Conservation (phyloP, 805 yeast species). For the Saturnispora dispora region DNA sequence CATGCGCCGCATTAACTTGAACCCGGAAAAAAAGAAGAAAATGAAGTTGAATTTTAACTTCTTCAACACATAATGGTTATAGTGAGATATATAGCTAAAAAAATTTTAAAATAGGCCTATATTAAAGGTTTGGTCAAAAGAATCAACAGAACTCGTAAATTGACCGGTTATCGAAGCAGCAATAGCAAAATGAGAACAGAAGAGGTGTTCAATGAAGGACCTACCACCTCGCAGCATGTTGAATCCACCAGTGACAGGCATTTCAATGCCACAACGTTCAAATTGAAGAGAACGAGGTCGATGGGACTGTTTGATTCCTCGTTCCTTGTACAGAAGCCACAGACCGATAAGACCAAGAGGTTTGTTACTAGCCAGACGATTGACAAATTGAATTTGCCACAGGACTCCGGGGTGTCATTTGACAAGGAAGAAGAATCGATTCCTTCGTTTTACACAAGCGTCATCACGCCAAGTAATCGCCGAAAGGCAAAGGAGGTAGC, state of each 20-base stretch:
- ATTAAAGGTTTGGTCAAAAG: not conserved
- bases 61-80: not conserved
- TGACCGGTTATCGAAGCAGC: not conserved
- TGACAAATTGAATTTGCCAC: slow-evolving; percentile 52
- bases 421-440: slow-evolving; percentile 35
- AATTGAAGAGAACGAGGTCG: slow-evolving; percentile 72
- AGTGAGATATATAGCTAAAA: not conserved
- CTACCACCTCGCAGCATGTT: slow-evolving; percentile 55
- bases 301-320: slow-evolving; percentile 42
- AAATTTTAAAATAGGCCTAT: not conserved
- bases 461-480: slow-evolving; percentile 3
- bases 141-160: not conserved
- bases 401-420: slow-evolving; percentile 21
- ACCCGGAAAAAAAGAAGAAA: not conserved
- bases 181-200: slow-evolving; percentile 15
- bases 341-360: slow-evolving; percentile 1
- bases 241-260: slow-evolving; percentile 65
- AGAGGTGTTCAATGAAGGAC: slow-evolving; percentile 45
- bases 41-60: not conserved
- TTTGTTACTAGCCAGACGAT: slow-evolving; percentile 82
- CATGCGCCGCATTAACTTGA: not conserved
- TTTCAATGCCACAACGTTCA: slow-evolving; percentile 61
- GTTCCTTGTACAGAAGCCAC: not conserved
- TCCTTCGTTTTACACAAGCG: slow-evolving; percentile 2
- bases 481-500: not conserved